phyloP scores from a whole-genome alignment of 1,284 basidiomycete species.

The Inonotus obliquus region DNA sequence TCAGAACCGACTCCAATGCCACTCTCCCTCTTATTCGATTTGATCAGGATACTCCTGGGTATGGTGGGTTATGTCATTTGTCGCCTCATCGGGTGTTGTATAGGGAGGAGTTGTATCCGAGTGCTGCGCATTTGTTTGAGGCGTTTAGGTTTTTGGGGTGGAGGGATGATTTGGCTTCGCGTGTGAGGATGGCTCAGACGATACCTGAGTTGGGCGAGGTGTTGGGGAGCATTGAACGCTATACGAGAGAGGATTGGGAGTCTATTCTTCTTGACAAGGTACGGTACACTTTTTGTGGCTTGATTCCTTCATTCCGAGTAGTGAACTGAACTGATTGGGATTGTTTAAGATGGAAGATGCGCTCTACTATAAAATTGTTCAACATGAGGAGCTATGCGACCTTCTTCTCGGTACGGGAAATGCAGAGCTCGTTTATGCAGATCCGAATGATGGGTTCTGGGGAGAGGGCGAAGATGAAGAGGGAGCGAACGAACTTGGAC shows the following conservation, averaged over 20 bases:
- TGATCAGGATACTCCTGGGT: constrained; percentile 29
- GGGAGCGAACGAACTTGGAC: constrained; percentile 58
- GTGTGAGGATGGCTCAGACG: constrained; percentile 41
- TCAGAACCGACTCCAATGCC: not conserved
- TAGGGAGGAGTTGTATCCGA: constrained; percentile 48
- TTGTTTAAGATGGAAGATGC: constrained; percentile 52
- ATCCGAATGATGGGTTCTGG: constrained; percentile 49
- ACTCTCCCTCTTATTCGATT: constrained; percentile 26
- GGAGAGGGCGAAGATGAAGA: constrained; percentile 44
- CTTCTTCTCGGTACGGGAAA: constrained; percentile 45
- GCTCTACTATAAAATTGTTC: constrained; percentile 54
- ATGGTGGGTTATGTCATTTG: constrained; percentile 49
- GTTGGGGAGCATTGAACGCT: constrained; percentile 34
- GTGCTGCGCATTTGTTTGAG: constrained; percentile 61
- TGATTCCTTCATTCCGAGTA: not conserved
- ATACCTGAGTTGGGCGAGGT: constrained; percentile 47
- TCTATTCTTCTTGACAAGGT: constrained; percentile 45
- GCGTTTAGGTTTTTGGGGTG: constrained; percentile 56
- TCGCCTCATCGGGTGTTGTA: constrained; percentile 53
- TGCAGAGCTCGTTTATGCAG: constrained; percentile 45
- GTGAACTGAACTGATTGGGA: not conserved
- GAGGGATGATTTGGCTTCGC: constrained; percentile 46
- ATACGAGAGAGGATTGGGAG: constrained; percentile 49
- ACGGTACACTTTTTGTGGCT: constrained; percentile 37
- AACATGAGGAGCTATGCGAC: constrained; percentile 46